Conservation (phyloP, 2,329 filamentous ascomycete species). For the Zasmidium cellare region DNA sequence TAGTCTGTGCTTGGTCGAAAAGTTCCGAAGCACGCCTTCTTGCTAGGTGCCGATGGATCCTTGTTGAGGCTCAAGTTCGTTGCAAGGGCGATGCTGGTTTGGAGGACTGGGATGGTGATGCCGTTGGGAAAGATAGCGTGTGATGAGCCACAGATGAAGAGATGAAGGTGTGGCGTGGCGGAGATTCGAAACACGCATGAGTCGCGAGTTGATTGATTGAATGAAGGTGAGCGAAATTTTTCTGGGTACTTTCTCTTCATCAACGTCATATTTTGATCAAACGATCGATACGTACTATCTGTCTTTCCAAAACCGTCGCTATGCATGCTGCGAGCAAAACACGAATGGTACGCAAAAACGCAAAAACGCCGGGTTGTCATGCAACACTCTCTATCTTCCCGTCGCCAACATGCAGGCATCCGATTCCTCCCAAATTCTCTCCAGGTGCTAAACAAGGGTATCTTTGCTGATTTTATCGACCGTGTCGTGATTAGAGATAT, state of each 20-base stretch:
- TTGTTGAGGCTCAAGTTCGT: not conserved
- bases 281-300: not conserved
- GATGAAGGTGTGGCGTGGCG: not conserved
- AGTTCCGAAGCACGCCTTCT: no score
- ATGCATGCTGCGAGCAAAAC: not conserved
- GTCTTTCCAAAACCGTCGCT: not conserved
- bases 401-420: not conserved
- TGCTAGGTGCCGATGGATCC: not conserved
- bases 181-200: not conserved
- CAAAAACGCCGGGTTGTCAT: not conserved
- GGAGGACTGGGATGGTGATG: not conserved
- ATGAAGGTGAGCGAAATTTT: no score
- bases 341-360: not conserved
- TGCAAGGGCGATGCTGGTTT: not conserved
- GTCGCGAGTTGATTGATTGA: no score
- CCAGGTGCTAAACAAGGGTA: not conserved
- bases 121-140: not conserved
- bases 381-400: no score
- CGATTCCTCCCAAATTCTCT: not conserved
- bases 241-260: no score
- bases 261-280: not conserved
- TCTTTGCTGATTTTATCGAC: not conserved
- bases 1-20: no score
- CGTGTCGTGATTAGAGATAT: not conserved
- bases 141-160: not conserved